phyloP scores from a whole-genome alignment of 164 flowering plant genomes.

The Piper longum region DNA sequence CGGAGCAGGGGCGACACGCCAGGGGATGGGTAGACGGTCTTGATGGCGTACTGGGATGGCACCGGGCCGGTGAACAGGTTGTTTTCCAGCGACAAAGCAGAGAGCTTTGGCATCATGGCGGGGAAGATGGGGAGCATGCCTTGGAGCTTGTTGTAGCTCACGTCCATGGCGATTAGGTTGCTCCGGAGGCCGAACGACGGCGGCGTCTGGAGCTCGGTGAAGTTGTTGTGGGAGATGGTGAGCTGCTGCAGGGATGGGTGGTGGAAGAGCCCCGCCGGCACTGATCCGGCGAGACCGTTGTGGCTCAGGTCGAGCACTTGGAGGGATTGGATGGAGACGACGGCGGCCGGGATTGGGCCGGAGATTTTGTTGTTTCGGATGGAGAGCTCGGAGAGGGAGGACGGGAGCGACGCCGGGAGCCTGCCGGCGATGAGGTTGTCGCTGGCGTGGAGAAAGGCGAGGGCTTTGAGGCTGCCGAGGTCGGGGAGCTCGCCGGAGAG shows the following conservation, averaged over 20 bases:
- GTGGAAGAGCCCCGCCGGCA: slow-evolving; percentile 40
- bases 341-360: slow-evolving; percentile 30
- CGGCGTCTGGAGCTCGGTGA: slow-evolving; percentile 32
- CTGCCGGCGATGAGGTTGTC: slow-evolving; percentile 52
- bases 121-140: slow-evolving; percentile 63
- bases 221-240: slow-evolving; percentile 51
- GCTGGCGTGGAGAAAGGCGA: slow-evolving; percentile 47
- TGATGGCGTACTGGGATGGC: slow-evolving; percentile 51
- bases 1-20: slow-evolving; percentile 41
- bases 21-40: slow-evolving; percentile 23
- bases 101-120: slow-evolving; percentile 58
- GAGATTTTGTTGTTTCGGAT: slow-evolving; percentile 51
- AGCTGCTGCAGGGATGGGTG: slow-evolving; percentile 82
- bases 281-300: slow-evolving; percentile 48
- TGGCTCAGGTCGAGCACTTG: slow-evolving; percentile 77
- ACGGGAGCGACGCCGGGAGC: slow-evolving; percentile 37
- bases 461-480: slow-evolving; percentile 29
- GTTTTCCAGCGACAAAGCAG: slow-evolving; percentile 64
- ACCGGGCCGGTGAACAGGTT: slow-evolving; percentile 67
- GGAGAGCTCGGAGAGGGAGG: slow-evolving; percentile 39
- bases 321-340: slow-evolving; percentile 13
- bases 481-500: slow-evolving; percentile 53
- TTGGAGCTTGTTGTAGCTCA: slow-evolving; percentile 46
- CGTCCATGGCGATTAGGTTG: slow-evolving; percentile 56
- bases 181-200: slow-evolving; percentile 19